phyloP scores from a whole-genome alignment of 1,284 basidiomycete species.

The Apiotrichum gracile region DNA sequence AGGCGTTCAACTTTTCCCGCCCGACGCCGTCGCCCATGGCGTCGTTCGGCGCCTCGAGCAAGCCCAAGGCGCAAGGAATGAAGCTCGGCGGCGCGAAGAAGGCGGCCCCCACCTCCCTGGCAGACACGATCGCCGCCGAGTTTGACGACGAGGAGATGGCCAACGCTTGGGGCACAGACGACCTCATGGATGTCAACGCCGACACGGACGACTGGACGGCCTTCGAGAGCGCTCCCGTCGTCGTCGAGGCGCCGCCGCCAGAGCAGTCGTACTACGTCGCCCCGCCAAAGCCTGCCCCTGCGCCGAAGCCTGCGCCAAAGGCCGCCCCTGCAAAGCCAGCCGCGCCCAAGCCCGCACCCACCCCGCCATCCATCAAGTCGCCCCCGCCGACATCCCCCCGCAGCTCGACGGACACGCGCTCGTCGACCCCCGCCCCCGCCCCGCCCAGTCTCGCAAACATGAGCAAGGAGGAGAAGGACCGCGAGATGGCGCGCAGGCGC shows the following conservation, averaged over 20 bases:
- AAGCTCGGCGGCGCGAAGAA: conserved; percentile 57
- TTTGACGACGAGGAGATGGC: conserved; percentile 49
- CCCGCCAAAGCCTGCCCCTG: conserved; percentile 10
- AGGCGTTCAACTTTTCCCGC: background rate
- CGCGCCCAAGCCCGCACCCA: background rate
- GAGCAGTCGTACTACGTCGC: conserved; percentile 34
- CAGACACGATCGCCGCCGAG: conserved; percentile 55
- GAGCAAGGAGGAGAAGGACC: conserved; percentile 80
- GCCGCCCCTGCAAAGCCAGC: conserved; percentile 4
- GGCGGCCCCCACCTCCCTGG: conserved; percentile 37
- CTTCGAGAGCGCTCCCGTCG: conserved; percentile 64
- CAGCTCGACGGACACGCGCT: no score
- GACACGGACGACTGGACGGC: conserved; percentile 79
- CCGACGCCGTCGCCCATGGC: background rate
- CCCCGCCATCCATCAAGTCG: background rate
- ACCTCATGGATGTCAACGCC: conserved; percentile 84
- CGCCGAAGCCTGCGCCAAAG: conserved; percentile 4
- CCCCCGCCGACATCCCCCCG: no score
- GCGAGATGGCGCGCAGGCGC: conserved; percentile 78
- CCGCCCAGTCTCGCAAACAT: conserved; percentile 47
- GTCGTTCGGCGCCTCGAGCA: no score
- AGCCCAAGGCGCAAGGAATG: conserved; percentile 50
- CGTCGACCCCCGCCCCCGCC: conserved; percentile 4
- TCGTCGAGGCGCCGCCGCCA: conserved; percentile 31
- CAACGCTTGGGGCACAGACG: conserved; percentile 62